phyloP scores from a whole-genome alignment of 768 basidiomycete genomes.

The Cyclocybe cylindracea region DNA sequence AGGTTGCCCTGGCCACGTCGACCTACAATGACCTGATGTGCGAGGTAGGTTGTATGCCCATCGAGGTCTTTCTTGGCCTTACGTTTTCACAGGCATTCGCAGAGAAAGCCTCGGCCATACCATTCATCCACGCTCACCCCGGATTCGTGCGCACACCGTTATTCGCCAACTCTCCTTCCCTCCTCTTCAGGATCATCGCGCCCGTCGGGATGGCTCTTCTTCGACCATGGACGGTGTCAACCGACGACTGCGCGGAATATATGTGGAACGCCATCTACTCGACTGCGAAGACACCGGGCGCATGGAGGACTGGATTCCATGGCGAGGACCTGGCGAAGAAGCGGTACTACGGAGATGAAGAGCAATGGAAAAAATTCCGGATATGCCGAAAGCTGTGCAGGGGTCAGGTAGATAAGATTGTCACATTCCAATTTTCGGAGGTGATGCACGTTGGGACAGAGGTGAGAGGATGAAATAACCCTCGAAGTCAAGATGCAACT shows the following conservation, averaged over 20 bases:
- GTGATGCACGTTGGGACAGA: too few relatives aligned
- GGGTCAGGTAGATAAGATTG: background rate
- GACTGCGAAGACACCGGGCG: slow-evolving; percentile 20
- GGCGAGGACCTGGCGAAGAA: slow-evolving; percentile 34
- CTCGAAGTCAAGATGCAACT: too few relatives aligned
- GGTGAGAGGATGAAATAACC: too few relatives aligned
- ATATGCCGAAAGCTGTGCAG: slow-evolving; percentile 14
- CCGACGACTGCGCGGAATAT: slow-evolving; percentile 33
- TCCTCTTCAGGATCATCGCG: slow-evolving; percentile 18
- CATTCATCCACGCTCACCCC: slow-evolving; percentile 41
- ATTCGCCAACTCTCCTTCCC: slow-evolving; percentile 25
- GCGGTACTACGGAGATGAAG: slow-evolving; percentile 35
- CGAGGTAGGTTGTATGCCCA: slow-evolving; percentile 30
- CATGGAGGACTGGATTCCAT: slow-evolving; percentile 29
- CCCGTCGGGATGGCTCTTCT: slow-evolving; percentile 18
- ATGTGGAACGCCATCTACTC: slow-evolving; percentile 32
- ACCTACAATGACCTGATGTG: slow-evolving; percentile 55
- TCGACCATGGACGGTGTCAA: slow-evolving; percentile 23
- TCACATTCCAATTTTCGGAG: too few relatives aligned
- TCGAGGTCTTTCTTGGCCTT: background rate
- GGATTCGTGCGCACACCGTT: slow-evolving; percentile 38
- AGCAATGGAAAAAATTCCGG: slow-evolving; percentile 37
- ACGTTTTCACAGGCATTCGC: slow-evolving; percentile 33
- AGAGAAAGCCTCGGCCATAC: slow-evolving; percentile 31
- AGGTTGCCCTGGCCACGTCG: slow-evolving; percentile 30